phyloP scores from a whole-genome alignment of 352 stramenopile genomes.

The Phytophthora sansomeana region DNA sequence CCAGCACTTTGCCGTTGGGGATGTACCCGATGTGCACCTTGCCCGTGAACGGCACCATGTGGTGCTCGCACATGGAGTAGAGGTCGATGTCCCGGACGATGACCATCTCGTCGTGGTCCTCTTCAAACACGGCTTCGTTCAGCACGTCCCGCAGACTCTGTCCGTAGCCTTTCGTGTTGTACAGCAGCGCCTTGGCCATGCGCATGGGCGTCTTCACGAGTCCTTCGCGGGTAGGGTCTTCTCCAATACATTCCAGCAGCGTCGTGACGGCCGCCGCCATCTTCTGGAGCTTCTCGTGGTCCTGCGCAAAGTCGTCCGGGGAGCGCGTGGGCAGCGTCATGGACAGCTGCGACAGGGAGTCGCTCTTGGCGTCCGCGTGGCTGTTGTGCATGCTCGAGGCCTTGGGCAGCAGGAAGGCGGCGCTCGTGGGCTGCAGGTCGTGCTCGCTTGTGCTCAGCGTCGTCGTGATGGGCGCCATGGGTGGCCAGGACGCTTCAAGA shows the following conservation, averaged over 20 bases:
- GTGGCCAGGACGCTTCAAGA: slow-evolving; percentile 21
- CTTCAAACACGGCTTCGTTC: slow-evolving; percentile 98
- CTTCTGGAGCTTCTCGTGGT: slow-evolving; percentile 87
- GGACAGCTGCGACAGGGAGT: slow-evolving; percentile 57
- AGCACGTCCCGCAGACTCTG: slow-evolving; percentile 91
- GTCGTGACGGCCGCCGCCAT: slow-evolving; percentile 95
- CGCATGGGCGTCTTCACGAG: slow-evolving; percentile 97
- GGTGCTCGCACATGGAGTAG: slow-evolving; percentile 99
- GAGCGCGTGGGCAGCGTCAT: slow-evolving; percentile 69
- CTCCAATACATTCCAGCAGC: slow-evolving; percentile 94
- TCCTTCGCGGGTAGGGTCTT: slow-evolving; percentile 95
- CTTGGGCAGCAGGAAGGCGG: slow-evolving; percentile 34
- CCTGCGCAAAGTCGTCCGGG: slow-evolving; percentile 72
- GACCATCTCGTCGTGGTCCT: slow-evolving; percentile 99
- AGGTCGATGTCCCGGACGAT: slow-evolving; percentile 99
- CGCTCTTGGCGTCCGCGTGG: slow-evolving; percentile 12
- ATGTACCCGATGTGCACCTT: slow-evolving; percentile 96
- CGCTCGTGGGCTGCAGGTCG: slow-evolving; percentile 11
- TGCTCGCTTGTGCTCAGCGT: slow-evolving; percentile 33
- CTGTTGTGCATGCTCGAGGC: slow-evolving; percentile 48
- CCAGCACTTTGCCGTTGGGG: slow-evolving; percentile 96
- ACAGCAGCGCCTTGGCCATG: slow-evolving; percentile 97
- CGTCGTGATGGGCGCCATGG: slow-evolving; percentile 58
- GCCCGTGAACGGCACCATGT: slow-evolving; percentile 99
- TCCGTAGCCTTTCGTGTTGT: slow-evolving; percentile 96